phyloP scores from a whole-genome alignment of 1,139 yeast genomes.

The Suhomyces wounanorum region DNA sequence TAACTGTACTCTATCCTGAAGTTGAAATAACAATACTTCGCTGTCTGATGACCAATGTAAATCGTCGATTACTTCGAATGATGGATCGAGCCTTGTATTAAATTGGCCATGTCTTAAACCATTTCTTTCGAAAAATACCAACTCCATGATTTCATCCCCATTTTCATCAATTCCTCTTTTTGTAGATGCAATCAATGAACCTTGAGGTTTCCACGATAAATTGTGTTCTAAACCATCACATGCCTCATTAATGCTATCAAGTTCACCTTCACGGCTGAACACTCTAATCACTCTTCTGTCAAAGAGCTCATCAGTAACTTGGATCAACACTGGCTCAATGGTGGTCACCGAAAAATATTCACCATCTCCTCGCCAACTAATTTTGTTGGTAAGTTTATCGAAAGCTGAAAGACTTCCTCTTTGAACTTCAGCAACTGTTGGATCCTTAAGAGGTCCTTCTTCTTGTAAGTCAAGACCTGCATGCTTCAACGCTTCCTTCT shows the following conservation, averaged over 20 bases:
- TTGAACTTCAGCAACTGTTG: constrained; percentile 83
- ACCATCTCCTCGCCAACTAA: constrained; percentile 97
- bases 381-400: constrained; percentile 47
- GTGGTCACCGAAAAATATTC: constrained; percentile 74
- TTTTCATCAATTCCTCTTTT: constrained; percentile 59
- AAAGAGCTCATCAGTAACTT: constrained; percentile 41
- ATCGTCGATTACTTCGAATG: constrained; percentile 46
- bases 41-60: constrained; percentile 84
- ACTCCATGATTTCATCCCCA: constrained; percentile 49
- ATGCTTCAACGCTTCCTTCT: constrained; percentile 56
- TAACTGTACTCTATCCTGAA: constrained; percentile 64
- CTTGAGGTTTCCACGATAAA: constrained; percentile 89
- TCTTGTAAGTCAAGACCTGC: constrained; percentile 65
- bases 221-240: constrained; percentile 76
- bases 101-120: constrained; percentile 93
- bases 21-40: constrained; percentile 72
- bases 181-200: constrained; percentile 81
- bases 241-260: constrained; percentile 89
- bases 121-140: constrained; percentile 88
- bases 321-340: constrained; percentile 52
- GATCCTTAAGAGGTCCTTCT: constrained; percentile 71
- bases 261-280: constrained; percentile 72
- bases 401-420: constrained; percentile 60
- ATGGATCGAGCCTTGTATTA: constrained; percentile 59
- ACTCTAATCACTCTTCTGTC: constrained; percentile 82